Conservation (phyloP, 2,329 filamentous ascomycete species). For the Dothistroma septosporum region DNA sequence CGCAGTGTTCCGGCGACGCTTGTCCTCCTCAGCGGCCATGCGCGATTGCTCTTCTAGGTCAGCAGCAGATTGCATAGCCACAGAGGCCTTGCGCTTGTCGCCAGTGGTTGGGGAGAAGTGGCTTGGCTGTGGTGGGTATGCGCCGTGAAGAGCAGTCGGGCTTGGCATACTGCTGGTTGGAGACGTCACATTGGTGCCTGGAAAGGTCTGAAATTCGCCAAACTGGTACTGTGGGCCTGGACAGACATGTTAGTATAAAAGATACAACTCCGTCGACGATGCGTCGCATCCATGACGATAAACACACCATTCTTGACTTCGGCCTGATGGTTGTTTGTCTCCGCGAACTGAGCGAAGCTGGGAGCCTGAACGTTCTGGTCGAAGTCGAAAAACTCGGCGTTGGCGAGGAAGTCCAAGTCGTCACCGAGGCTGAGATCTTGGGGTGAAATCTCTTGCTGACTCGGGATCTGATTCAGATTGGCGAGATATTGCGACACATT, state of each 20-base stretch:
- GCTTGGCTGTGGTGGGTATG: slow-evolving; percentile 28
- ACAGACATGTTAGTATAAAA: slow-evolving; percentile 9
- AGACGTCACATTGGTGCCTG: slow-evolving; percentile 21
- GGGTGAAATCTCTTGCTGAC: slow-evolving; percentile 55
- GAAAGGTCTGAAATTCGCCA: slow-evolving; percentile 44
- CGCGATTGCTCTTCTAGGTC: slow-evolving; percentile 46
- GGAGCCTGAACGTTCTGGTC: slow-evolving; percentile 42
- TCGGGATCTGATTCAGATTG: slow-evolving; percentile 69
- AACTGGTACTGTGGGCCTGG: slow-evolving; percentile 42
- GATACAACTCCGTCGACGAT: background rate
- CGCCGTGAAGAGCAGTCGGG: slow-evolving; percentile 28
- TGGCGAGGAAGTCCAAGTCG: slow-evolving; percentile 54
- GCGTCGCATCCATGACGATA: background rate
- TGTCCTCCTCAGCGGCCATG: slow-evolving; percentile 50
- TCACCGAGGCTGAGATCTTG: slow-evolving; percentile 55
- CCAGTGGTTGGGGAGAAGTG: slow-evolving; percentile 27
- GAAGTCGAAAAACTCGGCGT: slow-evolving; percentile 62
- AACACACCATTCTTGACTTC: slow-evolving; percentile 18
- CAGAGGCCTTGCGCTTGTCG: slow-evolving; percentile 47
- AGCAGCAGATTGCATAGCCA: slow-evolving; percentile 31
- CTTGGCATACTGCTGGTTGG: slow-evolving; percentile 26
- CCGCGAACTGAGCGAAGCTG: slow-evolving; percentile 14
- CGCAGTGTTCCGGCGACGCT: slow-evolving; percentile 51
- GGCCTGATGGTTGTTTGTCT: slow-evolving; percentile 4
- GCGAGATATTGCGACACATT: slow-evolving; percentile 89